Evolutionary conservation across 164 flowering plant species (phyloP), one percentile per base, ranked within the genome.

Genomic region (Malania oleifera): DNA sequence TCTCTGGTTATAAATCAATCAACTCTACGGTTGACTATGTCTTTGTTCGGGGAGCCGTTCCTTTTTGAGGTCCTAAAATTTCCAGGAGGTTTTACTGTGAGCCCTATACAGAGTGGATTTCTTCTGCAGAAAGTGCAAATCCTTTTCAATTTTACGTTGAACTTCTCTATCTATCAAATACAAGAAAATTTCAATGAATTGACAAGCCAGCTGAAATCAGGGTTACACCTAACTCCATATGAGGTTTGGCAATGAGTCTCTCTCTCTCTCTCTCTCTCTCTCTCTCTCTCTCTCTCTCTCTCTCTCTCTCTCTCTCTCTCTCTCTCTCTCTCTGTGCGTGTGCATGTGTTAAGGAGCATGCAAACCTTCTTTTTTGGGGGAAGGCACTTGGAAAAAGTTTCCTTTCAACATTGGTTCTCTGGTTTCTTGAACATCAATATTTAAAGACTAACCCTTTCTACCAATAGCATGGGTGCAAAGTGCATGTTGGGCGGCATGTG

Each of bases 61-160:
- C 71, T 66, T 26, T 91, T 91, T 70, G 87, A 86, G 66, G 92
- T 91, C 71, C 75, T 91, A 47, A 91, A 85, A 68, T 89, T 88
- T 48, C 74, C 60, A 0, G 95, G 86, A 44, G 96, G 98, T 65
- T 85, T 91, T 41, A 86, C 90, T 34, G 80, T 84, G 23, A 75
- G 61, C 66, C 98, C 98, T 35, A 73, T 50, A 1, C 95, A 91
- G 68, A 72, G 43, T 44, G 90, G 74, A 45, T 91, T 75, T 69
- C 92, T 78, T 64, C 70, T 91, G 69, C 98, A 91, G 71, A 78
- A 76, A 60, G 81, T 65, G 57, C 92, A 89, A 72, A 73, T 77
- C 44, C 70, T 43, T 68, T 91, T 91, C 73, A 80, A 82, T 60
- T 87, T 87, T 52, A 85, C 84, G 12, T 74, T 91, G 56, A 86